A percentile compares a stretch with the other conserved stretches of the same genome.
Conservation (phyloP, 768 basidiomycete species). For the Jaapia argillacea region DNA sequence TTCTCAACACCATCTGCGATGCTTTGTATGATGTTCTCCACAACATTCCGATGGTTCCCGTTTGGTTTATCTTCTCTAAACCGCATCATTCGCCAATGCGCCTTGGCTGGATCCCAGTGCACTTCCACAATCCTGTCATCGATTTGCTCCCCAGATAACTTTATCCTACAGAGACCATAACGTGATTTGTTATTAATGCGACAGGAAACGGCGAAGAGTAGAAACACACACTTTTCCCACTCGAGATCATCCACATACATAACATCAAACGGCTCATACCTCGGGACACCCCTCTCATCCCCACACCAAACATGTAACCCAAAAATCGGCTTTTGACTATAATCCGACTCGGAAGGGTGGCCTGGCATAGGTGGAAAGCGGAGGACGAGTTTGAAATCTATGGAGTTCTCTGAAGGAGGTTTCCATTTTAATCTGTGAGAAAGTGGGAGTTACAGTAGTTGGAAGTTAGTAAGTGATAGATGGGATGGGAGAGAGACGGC, state of each 20-base stretch:
- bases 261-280: constrained; percentile 77
- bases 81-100: constrained; percentile 83
- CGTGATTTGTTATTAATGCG: neutral
- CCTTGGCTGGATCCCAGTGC: constrained; percentile 65
- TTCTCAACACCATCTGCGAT: constrained; percentile 94
- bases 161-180: constrained; percentile 48
- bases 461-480: constrained; percentile 1
- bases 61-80: constrained; percentile 91
- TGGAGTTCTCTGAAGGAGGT: constrained; percentile 93
- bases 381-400: constrained; percentile 95
- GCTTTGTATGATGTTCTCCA: constrained; percentile 82
- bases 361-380: constrained; percentile 68
- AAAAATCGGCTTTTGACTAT: constrained; percentile 78
- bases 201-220: neutral
- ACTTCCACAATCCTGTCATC: constrained; percentile 96
- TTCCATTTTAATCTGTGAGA: constrained; percentile 94
- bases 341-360: constrained; percentile 59
- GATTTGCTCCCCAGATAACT: constrained; percentile 71
- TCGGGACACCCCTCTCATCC: constrained; percentile 38
- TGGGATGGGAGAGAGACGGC: neutral
- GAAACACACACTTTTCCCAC: constrained; percentile 74
- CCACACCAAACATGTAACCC: constrained; percentile 79
- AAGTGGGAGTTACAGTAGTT: too few species aligned
- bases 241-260: constrained; percentile 83
- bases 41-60: constrained; percentile 80